Conservation (phyloP, 2,329 filamentous ascomycete species). For the Colletotrichum paranaense region DNA sequence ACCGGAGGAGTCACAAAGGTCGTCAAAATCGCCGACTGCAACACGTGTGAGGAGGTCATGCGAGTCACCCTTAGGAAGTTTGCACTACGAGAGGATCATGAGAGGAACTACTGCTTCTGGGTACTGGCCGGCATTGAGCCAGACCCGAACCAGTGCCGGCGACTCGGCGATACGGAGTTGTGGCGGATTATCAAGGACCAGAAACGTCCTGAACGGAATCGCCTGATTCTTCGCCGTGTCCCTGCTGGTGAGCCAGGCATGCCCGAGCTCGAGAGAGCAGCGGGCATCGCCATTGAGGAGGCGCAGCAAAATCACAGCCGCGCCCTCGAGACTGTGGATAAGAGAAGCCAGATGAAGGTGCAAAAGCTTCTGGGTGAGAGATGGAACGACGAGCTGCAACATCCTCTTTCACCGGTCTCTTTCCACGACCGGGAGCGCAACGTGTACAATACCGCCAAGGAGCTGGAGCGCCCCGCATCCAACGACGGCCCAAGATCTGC, state of each 20-base stretch:
- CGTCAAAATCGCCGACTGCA: conserved; percentile 91
- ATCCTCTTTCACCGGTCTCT: conserved; percentile 86
- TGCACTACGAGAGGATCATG: conserved; percentile 87
- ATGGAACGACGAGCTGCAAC: conserved; percentile 82
- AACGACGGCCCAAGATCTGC: conserved; percentile 48
- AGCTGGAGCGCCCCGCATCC: conserved; percentile 67
- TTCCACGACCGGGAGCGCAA: conserved; percentile 77
- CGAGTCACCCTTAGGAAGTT: conserved; percentile 90
- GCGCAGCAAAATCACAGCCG: conserved; percentile 77
- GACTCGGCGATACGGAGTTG: conserved; percentile 86
- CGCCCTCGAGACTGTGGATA: conserved; percentile 72
- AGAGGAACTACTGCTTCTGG: conserved; percentile 97
- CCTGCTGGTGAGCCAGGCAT: conserved; percentile 89
- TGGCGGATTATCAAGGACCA: conserved; percentile 92
- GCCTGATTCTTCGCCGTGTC: conserved; percentile 92
- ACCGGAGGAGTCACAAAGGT: conserved; percentile 93
- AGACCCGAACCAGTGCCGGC: conserved; percentile 82
- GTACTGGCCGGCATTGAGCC: conserved; percentile 88
- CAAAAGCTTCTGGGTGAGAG: conserved; percentile 90
- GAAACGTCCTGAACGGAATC: conserved; percentile 85
- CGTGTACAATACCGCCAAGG: conserved; percentile 67
- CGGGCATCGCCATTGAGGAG: conserved; percentile 90
- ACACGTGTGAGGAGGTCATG: conserved; percentile 92
- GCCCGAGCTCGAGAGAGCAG: conserved; percentile 87
- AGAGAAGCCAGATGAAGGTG: conserved; percentile 86